Percentiles rank a stretch among this genome's conserved stretches.
These are phyloP conservation scores for Cnidoscolus chayamansa DNA, from an alignment of 441 rosid genomes.

Conservation along the genomic window DNA sequence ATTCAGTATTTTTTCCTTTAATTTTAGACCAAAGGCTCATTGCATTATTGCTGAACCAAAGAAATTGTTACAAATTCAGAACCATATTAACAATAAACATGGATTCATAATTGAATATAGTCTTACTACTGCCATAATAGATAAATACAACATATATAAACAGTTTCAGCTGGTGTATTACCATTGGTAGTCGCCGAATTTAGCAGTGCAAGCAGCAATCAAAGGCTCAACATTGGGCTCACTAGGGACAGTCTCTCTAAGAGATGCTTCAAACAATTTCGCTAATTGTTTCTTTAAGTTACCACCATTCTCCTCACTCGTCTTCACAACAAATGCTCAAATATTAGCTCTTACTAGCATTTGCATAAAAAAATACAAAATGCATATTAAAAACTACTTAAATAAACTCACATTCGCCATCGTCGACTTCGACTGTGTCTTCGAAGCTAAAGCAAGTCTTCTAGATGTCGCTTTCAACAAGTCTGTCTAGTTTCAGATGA, in stretches of 20 bases:
- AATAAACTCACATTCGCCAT: constrained; percentile 62
- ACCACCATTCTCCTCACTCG: constrained; percentile 42
- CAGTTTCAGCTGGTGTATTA: constrained; percentile 16
- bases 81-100: not conserved
- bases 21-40: constrained; percentile 70
- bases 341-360: constrained; percentile 3
- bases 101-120: not conserved
- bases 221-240: constrained; percentile 57
- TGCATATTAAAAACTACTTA: not conserved
- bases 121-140: not conserved
- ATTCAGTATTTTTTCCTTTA: constrained; percentile 55
- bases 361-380: not conserved
- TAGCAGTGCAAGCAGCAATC: constrained; percentile 56
- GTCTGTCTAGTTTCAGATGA: constrained; percentile 62
- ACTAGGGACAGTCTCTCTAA: constrained; percentile 48
- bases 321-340: constrained; percentile 31
- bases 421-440: constrained; percentile 41
- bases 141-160: not conserved
- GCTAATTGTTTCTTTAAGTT: constrained; percentile 56
- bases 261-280: constrained; percentile 52
- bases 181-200: constrained; percentile 91
- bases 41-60: constrained; percentile 66
- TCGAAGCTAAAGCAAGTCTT: constrained; percentile 35
- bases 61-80: not conserved
- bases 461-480: constrained; percentile 48